phyloP scores from a whole-genome alignment of 1,284 basidiomycete genomes.

The Rhodotorula sp. region DNA sequence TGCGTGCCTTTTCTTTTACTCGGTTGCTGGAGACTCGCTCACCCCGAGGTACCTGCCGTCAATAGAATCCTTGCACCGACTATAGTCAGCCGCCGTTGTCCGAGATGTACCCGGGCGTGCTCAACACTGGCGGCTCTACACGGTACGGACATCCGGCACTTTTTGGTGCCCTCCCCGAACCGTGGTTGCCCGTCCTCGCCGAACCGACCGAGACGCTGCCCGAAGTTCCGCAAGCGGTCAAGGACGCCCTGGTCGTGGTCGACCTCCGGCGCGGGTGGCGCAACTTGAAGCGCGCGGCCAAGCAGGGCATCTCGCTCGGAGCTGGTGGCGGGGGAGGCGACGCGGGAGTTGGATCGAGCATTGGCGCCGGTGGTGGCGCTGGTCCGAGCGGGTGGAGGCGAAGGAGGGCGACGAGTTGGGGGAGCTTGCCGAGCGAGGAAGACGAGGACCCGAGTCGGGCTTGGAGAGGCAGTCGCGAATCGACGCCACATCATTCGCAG shows the following conservation, averaged over 20 bases:
- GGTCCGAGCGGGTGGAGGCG: conserved; percentile 4
- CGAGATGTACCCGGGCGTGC: conserved; percentile 82
- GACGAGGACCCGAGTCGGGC: conserved; percentile 29
- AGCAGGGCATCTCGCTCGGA: conserved; percentile 11
- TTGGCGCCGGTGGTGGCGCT: neutral
- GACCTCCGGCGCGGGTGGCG: conserved; percentile 38
- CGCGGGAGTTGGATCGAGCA: neutral
- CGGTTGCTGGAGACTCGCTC: neutral
- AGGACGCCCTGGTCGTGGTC: conserved; percentile 36
- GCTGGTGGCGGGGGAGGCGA: conserved; percentile 1
- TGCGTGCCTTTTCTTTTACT: conserved; percentile 1
- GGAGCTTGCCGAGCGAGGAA: conserved; percentile 12
- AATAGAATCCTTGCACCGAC: conserved; percentile 79
- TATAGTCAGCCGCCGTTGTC: conserved; percentile 95
- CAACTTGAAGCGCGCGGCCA: conserved; percentile 31
- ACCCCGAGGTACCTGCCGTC: no score
- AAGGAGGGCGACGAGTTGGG: conserved; percentile 13
- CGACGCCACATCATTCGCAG: neutral
- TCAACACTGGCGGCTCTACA: conserved; percentile 69
- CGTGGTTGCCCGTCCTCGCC: conserved; percentile 68
- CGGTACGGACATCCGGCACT: conserved; percentile 89
- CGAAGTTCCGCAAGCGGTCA: conserved; percentile 33
- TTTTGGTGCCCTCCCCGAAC: conserved; percentile 78
- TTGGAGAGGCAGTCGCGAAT: conserved; percentile 23
- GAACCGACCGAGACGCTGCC: conserved; percentile 4